A percentile compares a stretch with the other conserved stretches of the same genome.
These are phyloP conservation scores for Zizania palustris DNA, from an alignment of 202 grass and related monocot genomes.

Conservation along the genomic window DNA sequence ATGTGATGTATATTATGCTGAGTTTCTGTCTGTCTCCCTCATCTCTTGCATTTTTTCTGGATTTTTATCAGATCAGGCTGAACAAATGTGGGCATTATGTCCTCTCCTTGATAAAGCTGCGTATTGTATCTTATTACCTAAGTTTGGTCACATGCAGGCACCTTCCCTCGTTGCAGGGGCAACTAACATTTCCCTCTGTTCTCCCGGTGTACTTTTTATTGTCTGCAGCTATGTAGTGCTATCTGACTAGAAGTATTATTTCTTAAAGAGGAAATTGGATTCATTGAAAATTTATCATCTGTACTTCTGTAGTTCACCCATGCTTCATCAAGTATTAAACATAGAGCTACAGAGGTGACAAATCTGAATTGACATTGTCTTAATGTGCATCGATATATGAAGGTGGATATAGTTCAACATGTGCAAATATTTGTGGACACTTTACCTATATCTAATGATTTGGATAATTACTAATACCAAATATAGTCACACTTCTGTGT, in stretches of 20 bases:
- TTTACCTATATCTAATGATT: slow-evolving; percentile 23
- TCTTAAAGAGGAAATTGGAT: slow-evolving; percentile 5
- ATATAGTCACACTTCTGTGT: slow-evolving; percentile 17
- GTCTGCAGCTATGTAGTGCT: slow-evolving; percentile 21
- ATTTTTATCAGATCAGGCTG: slow-evolving; percentile 26
- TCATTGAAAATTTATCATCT: slow-evolving; percentile 13
- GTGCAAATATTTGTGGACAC: slow-evolving; percentile 14
- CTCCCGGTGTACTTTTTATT: slow-evolving; percentile 1
- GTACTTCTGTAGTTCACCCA: neutral
- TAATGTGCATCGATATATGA: neutral
- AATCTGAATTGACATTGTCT: neutral
- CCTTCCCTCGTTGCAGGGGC: neutral
- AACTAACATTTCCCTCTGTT: neutral
- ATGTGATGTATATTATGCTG: slow-evolving; percentile 3
- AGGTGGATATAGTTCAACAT: neutral
- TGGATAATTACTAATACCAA: slow-evolving; percentile 8
- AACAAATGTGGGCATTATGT: slow-evolving; percentile 14
- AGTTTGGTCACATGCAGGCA: neutral
- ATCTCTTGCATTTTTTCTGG: neutral
- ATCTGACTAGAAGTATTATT: slow-evolving; percentile 35
- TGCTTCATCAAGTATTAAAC: slow-evolving; percentile 17
- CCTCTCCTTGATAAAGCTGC: slow-evolving; percentile 15
- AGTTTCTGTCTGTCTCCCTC: neutral
- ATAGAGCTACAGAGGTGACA: neutral
- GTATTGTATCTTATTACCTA: slow-evolving; percentile 11